Evolutionary conservation across 129 eudicot genomes (phyloP).

Genomic region (Centaurea solstitialis): DNA sequence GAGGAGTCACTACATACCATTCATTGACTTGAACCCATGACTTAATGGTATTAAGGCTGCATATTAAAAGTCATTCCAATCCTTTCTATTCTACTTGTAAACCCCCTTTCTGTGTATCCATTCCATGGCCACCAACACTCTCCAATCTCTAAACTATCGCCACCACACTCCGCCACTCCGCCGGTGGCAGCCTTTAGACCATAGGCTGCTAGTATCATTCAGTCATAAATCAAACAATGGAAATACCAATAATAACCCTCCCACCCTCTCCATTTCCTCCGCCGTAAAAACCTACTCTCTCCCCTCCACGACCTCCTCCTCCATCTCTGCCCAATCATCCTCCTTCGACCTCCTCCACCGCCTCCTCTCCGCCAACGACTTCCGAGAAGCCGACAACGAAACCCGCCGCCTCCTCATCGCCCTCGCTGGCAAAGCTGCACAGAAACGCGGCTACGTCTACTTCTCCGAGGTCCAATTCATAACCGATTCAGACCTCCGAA

Average conservation of each 20-base stretch:
- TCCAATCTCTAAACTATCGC: conserved; percentile 53
- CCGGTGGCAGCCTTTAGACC: conserved; percentile 33
- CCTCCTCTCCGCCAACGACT: conserved; percentile 51
- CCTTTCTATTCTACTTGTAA: conserved; percentile 11
- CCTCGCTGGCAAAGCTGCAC: conserved; percentile 75
- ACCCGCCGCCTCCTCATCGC: conserved; percentile 89
- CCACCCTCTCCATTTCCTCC: conserved; percentile 12
- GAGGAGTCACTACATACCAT: too few species aligned
- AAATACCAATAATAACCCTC: neutral
- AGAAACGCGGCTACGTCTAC: conserved; percentile 86
- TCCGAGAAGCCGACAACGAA: conserved; percentile 88
- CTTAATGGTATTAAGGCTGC: neutral
- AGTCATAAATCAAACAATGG: conserved; percentile 32
- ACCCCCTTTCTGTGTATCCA: neutral
- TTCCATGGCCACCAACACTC: conserved; percentile 76
- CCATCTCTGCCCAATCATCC: conserved; percentile 20
- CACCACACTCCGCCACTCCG: conserved; percentile 33
- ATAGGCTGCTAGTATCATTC: conserved; percentile 5
- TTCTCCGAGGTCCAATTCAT: conserved; percentile 96
- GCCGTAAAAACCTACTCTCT: conserved; percentile 16
- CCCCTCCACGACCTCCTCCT: conserved; percentile 30
- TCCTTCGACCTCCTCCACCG: conserved; percentile 56
- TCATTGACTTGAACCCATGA: neutral
- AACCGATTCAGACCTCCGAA: conserved; percentile 34
- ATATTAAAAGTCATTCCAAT: neutral